Evolutionary conservation across 306 rosid species (phyloP).

Genomic region (Begonia masoniana): DNA sequence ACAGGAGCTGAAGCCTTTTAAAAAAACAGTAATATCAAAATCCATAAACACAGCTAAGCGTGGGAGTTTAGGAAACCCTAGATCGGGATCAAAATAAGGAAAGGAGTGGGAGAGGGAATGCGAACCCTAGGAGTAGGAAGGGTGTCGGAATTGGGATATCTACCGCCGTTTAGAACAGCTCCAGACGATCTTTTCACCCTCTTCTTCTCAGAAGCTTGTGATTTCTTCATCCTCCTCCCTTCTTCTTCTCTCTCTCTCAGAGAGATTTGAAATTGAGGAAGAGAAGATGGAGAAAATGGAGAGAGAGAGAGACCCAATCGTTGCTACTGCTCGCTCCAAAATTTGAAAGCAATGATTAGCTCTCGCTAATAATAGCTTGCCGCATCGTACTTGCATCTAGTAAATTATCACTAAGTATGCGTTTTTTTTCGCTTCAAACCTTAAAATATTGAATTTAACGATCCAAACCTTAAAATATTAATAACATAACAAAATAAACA

Average conservation of each 20-base stretch:
- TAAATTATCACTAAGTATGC: too few species aligned
- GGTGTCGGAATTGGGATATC: conserved; percentile 70
- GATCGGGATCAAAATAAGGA: conserved; percentile 19
- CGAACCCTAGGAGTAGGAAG: conserved; percentile 55
- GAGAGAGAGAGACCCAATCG: too few species aligned
- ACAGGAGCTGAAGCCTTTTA: neutral
- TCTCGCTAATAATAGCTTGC: too few species aligned
- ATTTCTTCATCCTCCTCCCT: conserved; percentile 50
- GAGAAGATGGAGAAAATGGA: too few species aligned
- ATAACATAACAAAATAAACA: too few species aligned
- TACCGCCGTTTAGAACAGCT: conserved; percentile 48
- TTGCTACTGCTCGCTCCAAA: too few species aligned
- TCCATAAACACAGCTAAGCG: neutral
- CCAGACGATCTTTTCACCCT: conserved; percentile 70
- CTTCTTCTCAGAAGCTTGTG: conserved; percentile 87
- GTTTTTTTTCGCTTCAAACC: too few species aligned
- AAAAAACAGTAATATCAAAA: neutral
- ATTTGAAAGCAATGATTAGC: too few species aligned
- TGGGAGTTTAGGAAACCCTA: conserved; percentile 14
- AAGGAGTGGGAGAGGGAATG: conserved; percentile 4
- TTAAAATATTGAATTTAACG: too few species aligned
- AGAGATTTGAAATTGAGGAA: too few species aligned
- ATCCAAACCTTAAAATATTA: too few species aligned
- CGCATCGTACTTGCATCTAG: too few species aligned
- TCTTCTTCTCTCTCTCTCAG: neutral